Evolutionary conservation across 1,284 basidiomycete genomes (phyloP).

Genomic region (Ceratobasidium sp.): DNA sequence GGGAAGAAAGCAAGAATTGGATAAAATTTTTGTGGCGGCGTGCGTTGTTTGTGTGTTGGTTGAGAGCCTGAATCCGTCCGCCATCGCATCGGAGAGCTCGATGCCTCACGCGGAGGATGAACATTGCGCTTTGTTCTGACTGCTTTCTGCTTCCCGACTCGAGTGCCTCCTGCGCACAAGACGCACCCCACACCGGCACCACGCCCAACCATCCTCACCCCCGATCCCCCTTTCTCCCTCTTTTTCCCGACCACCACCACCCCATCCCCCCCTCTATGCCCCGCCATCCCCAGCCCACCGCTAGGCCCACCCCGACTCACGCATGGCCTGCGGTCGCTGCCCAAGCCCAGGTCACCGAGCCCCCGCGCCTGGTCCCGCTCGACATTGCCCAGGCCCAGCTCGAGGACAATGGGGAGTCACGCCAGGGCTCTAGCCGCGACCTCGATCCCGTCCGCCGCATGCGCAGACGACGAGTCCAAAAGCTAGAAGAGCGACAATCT

Average conservation of each 20-base stretch:
- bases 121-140: conserved; percentile 30
- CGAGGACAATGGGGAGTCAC: not conserved
- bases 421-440: conserved; percentile 19
- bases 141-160: conserved; percentile 25
- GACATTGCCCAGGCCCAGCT: conserved; percentile 26
- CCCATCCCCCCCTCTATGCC: conserved; percentile 43
- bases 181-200: not conserved
- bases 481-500: conserved; percentile 25
- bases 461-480: conserved; percentile 20
- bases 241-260: conserved; percentile 35
- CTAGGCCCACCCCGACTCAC: conserved; percentile 27
- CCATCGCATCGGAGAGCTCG: conserved; percentile 32
- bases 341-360: conserved; percentile 23
- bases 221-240: conserved; percentile 25
- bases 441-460: conserved; percentile 18
- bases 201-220: conserved; percentile 1
- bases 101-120: conserved; percentile 37
- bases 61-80: conserved; percentile 3
- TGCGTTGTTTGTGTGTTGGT: not conserved
- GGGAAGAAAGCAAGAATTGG: not conserved
- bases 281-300: conserved; percentile 40
- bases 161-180: not conserved
- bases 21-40: conserved; percentile 25
- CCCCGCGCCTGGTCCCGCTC: conserved; percentile 28
- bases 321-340: conserved; percentile 17